phyloP scores from a whole-genome alignment of 1,139 yeast species.

The Blastobotrys indianensis region DNA sequence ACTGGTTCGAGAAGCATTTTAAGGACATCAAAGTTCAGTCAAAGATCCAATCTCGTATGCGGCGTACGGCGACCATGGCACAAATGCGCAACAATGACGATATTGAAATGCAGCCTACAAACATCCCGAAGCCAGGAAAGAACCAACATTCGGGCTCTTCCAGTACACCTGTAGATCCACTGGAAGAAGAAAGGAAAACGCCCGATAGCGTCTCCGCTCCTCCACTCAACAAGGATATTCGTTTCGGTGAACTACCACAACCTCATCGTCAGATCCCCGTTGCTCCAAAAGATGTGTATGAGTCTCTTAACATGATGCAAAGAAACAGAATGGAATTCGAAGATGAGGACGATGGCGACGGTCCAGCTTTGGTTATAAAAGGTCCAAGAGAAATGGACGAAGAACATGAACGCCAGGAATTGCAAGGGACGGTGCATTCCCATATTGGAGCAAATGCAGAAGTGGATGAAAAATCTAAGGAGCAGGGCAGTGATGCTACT shows the following conservation, averaged over 20 bases:
- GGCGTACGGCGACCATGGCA: conserved; percentile 71
- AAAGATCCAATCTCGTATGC: conserved; percentile 67
- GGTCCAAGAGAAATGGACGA: conserved; percentile 69
- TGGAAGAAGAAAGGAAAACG: too few relatives aligned
- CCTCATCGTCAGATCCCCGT: conserved; percentile 45
- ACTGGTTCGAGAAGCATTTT: conserved; percentile 85
- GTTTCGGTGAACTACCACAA: conserved; percentile 40
- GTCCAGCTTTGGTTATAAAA: conserved; percentile 74
- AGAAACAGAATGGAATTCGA: conserved; percentile 31
- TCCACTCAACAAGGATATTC: conserved; percentile 32
- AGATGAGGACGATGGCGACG: conserved; percentile 47
- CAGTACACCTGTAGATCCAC: too few relatives aligned
- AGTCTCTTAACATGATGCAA: conserved; percentile 72
- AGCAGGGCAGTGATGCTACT: too few relatives aligned
- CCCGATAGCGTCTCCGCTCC: conserved; percentile 3
- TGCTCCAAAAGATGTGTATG: conserved; percentile 76
- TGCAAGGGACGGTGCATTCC: not conserved
- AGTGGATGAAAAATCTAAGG: too few relatives aligned
- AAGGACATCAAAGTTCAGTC: conserved; percentile 74
- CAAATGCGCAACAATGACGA: conserved; percentile 27
- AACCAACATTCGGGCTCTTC: too few relatives aligned
- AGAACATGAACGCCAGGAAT: conserved; percentile 25
- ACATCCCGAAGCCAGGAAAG: too few relatives aligned
- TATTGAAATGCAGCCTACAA: conserved; percentile 9
- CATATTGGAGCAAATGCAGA: too few relatives aligned